These are phyloP conservation scores for Cadophora malorum DNA, from an alignment of 2,329 filamentous ascomycete genomes.

Conservation along the genomic window DNA sequence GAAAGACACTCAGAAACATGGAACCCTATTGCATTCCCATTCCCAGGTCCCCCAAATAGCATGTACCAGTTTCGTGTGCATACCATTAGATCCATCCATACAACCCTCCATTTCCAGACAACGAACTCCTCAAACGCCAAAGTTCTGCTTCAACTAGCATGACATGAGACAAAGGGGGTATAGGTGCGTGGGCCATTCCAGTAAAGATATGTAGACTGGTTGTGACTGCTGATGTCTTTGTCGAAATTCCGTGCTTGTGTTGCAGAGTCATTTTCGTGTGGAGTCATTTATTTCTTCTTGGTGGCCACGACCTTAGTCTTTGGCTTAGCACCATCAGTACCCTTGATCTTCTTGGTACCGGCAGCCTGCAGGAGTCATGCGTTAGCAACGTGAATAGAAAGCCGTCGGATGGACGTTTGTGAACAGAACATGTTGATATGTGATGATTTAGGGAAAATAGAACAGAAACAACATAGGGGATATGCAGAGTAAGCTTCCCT, in stretches of 20 bases:
- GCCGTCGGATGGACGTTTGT: not conserved
- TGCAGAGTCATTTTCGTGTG: slow-evolving; percentile 32
- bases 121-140: slow-evolving; percentile 25
- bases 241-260: slow-evolving; percentile 26
- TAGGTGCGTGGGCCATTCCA: slow-evolving; percentile 35
- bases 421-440: slow-evolving; percentile 1
- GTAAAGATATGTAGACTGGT: slow-evolving; percentile 28
- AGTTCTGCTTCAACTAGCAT: slow-evolving; percentile 24
- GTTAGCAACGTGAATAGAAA: slow-evolving; percentile 24
- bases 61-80: slow-evolving; percentile 26
- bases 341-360: slow-evolving; percentile 48
- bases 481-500: not conserved
- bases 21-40: slow-evolving; percentile 17
- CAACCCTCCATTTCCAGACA: slow-evolving; percentile 9
- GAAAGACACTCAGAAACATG: slow-evolving; percentile 23
- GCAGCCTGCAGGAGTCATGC: slow-evolving; percentile 39
- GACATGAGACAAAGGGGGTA: slow-evolving; percentile 35
- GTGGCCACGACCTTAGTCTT: slow-evolving; percentile 35
- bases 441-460: not conserved
- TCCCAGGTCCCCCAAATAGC: slow-evolving; percentile 28
- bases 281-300: slow-evolving; percentile 39
- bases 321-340: slow-evolving; percentile 39
- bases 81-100: slow-evolving; percentile 21
- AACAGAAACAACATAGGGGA: not conserved
- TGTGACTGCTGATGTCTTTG: slow-evolving; percentile 27